phyloP scores from a whole-genome alignment of 2,329 filamentous ascomycete species.

The Chaetothyriales sp. region DNA sequence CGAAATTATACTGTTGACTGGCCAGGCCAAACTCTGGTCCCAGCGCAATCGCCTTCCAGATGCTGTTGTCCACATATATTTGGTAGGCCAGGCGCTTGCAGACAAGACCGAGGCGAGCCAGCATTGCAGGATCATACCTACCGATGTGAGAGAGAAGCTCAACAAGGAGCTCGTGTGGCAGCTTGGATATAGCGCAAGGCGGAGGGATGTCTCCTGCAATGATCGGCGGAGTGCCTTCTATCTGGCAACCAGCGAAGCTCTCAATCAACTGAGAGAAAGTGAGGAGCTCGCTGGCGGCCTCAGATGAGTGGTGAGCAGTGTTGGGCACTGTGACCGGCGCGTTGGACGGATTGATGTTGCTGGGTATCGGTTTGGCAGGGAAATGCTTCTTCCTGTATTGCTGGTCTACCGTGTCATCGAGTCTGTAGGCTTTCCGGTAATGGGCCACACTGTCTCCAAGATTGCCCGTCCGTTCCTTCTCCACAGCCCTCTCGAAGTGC shows the following conservation, averaged over 20 bases:
- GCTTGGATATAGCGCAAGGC: conserved; percentile 60
- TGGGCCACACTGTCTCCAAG: conserved; percentile 76
- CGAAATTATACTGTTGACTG: conserved; percentile 69
- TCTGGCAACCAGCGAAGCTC: conserved; percentile 56
- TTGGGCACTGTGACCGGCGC: conserved; percentile 37
- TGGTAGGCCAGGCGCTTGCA: conserved; percentile 81
- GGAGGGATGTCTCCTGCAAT: conserved; percentile 58
- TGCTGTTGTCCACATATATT: conserved; percentile 63
- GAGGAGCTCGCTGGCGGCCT: conserved; percentile 22
- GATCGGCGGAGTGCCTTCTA: conserved; percentile 50
- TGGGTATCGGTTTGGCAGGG: conserved; percentile 43
- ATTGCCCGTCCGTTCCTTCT: conserved; percentile 70
- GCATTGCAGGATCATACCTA: conserved; percentile 57
- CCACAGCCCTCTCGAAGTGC: conserved; percentile 81
- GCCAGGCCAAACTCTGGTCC: conserved; percentile 61
- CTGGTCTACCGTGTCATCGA: conserved; percentile 73
- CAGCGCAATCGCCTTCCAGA: conserved; percentile 67
- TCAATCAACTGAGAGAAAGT: conserved; percentile 55
- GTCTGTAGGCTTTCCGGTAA: conserved; percentile 78
- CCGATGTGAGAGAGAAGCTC: conserved; percentile 67
- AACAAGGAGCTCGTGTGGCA: conserved; percentile 73
- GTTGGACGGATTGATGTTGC: conserved; percentile 33
- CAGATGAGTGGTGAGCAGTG: conserved; percentile 42
- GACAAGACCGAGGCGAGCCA: conserved; percentile 59
- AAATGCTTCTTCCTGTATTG: conserved; percentile 87